These are phyloP conservation scores for Porodaedalea pini DNA, from an alignment of 1,284 basidiomycete genomes.

Conservation along the genomic window DNA sequence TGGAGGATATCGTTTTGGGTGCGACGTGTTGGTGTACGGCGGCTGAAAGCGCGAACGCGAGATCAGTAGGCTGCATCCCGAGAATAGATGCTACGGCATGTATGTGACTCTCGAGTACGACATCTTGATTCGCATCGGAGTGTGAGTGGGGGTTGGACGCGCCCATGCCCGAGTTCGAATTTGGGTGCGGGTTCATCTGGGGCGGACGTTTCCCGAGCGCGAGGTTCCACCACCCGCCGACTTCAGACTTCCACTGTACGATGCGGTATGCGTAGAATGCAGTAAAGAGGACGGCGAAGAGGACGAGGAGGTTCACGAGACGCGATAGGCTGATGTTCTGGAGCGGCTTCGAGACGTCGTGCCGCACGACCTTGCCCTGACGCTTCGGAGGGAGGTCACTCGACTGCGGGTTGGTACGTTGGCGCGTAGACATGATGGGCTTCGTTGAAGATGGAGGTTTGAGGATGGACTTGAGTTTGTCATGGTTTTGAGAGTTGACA, in stretches of 20 bases:
- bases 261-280: slow-evolving; percentile 50
- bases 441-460: neutral
- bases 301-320: slow-evolving; percentile 48
- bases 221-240: slow-evolving; percentile 59
- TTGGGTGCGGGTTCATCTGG: slow-evolving; percentile 21
- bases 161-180: slow-evolving; percentile 5
- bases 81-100: slow-evolving; percentile 56
- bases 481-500: neutral
- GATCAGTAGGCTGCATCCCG: slow-evolving; percentile 54
- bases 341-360: slow-evolving; percentile 34
- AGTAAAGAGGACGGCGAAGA: slow-evolving; percentile 41
- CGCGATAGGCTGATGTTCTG: slow-evolving; percentile 31
- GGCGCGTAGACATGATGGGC: neutral
- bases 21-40: slow-evolving; percentile 56
- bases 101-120: slow-evolving; percentile 50
- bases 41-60: slow-evolving; percentile 58
- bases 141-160: neutral
- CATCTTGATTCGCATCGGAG: slow-evolving; percentile 22
- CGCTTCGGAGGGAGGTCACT: slow-evolving; percentile 31
- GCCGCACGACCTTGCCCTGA: slow-evolving; percentile 30
- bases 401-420: neutral
- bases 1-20: slow-evolving; percentile 51
- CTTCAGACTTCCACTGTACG: slow-evolving; percentile 48
- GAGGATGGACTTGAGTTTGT: neutral
- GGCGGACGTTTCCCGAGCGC: slow-evolving; percentile 39